phyloP scores from a whole-genome alignment of 768 basidiomycete genomes.

The Mycena amicta region DNA sequence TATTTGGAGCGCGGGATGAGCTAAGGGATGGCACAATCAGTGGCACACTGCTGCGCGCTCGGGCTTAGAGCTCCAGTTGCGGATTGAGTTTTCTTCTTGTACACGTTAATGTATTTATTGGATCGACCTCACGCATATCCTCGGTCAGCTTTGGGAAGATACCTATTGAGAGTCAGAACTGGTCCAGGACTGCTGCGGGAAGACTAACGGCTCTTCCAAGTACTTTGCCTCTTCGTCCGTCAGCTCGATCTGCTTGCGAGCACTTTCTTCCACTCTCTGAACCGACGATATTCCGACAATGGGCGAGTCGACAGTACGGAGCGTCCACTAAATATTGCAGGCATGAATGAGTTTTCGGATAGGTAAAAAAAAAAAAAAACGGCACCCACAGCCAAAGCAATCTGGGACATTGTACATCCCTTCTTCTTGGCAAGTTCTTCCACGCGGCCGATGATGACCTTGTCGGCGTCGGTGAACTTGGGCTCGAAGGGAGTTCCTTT shows the following conservation, averaged over 20 bases:
- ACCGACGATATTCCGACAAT: constrained; percentile 30
- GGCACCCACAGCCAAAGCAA: constrained; percentile 38
- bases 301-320: constrained; percentile 37
- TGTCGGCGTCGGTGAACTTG: constrained; percentile 28
- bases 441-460: constrained; percentile 39
- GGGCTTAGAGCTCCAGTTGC: too few species aligned
- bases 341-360: neutral
- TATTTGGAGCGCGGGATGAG: too few species aligned
- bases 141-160: constrained; percentile 15
- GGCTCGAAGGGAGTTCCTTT: constrained; percentile 25
- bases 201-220: constrained; percentile 41
- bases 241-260: constrained; percentile 31
- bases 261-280: constrained; percentile 23
- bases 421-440: constrained; percentile 45
- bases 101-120: neutral
- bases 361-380: neutral
- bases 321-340: constrained; percentile 32
- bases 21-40: too few species aligned
- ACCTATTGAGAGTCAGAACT: neutral
- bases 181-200: neutral
- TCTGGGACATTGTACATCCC: constrained; percentile 45
- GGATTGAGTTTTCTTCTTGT: neutral
- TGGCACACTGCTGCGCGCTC: too few species aligned
- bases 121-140: constrained; percentile 14
- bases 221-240: constrained; percentile 45